Evolutionary conservation across 2,329 filamentous ascomycete genomes (phyloP), one percentile per base, ranked within the genome.

Genomic region (Dichotomopilus funicola): DNA sequence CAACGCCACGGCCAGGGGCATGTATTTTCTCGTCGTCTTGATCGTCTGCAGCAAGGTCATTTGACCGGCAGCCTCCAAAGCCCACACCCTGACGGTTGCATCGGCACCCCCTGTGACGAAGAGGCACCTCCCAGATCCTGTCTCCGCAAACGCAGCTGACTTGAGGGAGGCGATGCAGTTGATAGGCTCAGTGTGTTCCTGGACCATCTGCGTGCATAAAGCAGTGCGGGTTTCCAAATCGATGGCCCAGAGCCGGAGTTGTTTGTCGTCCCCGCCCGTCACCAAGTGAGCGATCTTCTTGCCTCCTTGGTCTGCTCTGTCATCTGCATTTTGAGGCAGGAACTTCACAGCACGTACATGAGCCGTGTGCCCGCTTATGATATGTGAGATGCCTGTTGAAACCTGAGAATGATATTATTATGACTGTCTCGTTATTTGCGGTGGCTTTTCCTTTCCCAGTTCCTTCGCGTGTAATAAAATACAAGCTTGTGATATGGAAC

Each of bases 261-360:
- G 82, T 64, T 86, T 85, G 74, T 97, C 92, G 55, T 91, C 86
- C 35, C 88, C 87, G 42, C 91, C 94, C 59, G 85, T 91, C 57
- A 96, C 68, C 31, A 99, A 75, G 57, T 87, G 75, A 34, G 77
- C 79, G 12, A 71, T 66, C 12, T 72, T 65, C 13, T 79, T 73
- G 6, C 70, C 71, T 13, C 74, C 19, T 27, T 27, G 19, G 19
- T 27, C 2, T 27, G 19, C 19, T 27, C 19, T 27, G 19, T 27
- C 19, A 27, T 27, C 19, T 27, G 19, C 72, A 36, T 70, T 68
- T 45, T 67, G 65, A 1, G 82, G 81, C 53, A 92, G 78, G 66
- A 96, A 95, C 64, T 84, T 87, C 52, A 97, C 83, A 9, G 86
- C 89, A 70, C 91, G 96, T 59, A 97, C 89, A 52, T 80, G 79